Evolutionary conservation across 768 basidiomycete genomes (phyloP).

Genomic region (Boletales sp.): DNA sequence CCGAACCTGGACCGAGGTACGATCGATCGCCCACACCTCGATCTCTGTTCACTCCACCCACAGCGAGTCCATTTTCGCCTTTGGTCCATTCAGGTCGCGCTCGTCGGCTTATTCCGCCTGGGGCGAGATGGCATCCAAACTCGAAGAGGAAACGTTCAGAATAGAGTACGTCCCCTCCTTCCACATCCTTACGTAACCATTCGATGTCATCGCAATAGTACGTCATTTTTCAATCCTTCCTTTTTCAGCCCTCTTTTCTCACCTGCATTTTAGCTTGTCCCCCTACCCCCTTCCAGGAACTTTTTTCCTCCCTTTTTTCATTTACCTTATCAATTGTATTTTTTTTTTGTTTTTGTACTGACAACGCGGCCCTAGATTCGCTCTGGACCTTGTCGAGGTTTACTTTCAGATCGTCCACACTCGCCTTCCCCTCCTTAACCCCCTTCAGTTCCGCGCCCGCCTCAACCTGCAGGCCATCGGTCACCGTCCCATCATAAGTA

Average conservation of each 20-base stretch:
- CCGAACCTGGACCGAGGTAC: slow-evolving; percentile 49
- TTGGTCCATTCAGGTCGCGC: slow-evolving; percentile 30
- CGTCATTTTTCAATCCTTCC: slow-evolving; percentile 20
- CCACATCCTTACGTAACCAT: slow-evolving; percentile 29
- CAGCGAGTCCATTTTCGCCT: slow-evolving; percentile 38
- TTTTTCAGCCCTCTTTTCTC: slow-evolving; percentile 22
- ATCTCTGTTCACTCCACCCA: slow-evolving; percentile 17
- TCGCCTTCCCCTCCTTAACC: slow-evolving; percentile 83
- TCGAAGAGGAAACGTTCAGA: slow-evolving; percentile 71
- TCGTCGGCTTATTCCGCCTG: slow-evolving; percentile 60
- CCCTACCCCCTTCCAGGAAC: slow-evolving; percentile 11
- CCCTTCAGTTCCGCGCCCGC: slow-evolving; percentile 71
- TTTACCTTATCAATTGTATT: slow-evolving; percentile 25
- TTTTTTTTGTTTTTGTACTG: slow-evolving; percentile 5
- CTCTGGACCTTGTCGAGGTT: slow-evolving; percentile 89
- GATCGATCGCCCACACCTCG: slow-evolving; percentile 10
- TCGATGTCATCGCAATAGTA: slow-evolving; percentile 17
- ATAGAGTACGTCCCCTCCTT: slow-evolving; percentile 68
- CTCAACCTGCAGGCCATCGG: slow-evolving; percentile 43
- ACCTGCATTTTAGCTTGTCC: slow-evolving; percentile 15
- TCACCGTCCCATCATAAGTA: slow-evolving; percentile 20
- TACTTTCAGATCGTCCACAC: slow-evolving; percentile 93
- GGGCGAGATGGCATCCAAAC: slow-evolving; percentile 70
- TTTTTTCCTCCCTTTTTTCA: slow-evolving; percentile 25
- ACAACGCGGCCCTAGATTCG: slow-evolving; percentile 56